Base-by-base conservation (phyloP, 768 basidiomycete species). In the Lactarius sanguifluus region DNA sequence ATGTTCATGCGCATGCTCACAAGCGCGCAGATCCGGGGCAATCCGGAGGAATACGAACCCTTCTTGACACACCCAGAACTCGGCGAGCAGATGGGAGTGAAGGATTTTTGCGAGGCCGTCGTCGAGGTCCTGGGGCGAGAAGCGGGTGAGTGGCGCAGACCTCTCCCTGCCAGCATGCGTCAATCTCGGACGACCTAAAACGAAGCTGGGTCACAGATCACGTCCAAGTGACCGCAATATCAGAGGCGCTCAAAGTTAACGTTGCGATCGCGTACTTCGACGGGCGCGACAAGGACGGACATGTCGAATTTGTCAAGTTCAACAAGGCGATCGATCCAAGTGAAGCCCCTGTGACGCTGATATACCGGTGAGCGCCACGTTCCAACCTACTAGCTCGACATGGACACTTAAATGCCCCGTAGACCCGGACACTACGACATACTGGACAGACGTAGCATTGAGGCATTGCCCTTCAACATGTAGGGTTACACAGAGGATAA, bases 391-490 rank as follows among this genome's bases (percentile, higher is more conserved):
- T 34, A 9, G 47, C 58, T 38, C 32, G 9, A 59, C 64, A 40
- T 64, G 23, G 15, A 36, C 68, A 23, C 34, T 50, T 67, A 59
- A 62, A 15, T n/a, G 10, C 56, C 61, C 61, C 61, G 58, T 15
- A 93, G 92, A 58, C 93, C 94, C 23, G 93, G 94, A 10, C 94
- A 96, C 74, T 96, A 92, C 76, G 94, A 96, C 77, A 88, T 94
- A 59, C 77, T 92, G 60, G 76, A 76, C 57, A 65, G 66, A 50
- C 66, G 73, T 28, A 72, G 69, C 60, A 69, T 69, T 34, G 77
- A 77, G 36, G 68, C 73, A 5, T 28, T 72, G 56, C 23, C 57
- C 2, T 15, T 36, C 8, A 36, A 61, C 30, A 61, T 58, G 2
- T 58, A 25, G 50, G 12, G 38, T 30, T 10, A 3, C 32, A 40